Base-by-base conservation (phyloP, 2,329 filamentous ascomycete genomes). In the Xylaria sp. region DNA sequence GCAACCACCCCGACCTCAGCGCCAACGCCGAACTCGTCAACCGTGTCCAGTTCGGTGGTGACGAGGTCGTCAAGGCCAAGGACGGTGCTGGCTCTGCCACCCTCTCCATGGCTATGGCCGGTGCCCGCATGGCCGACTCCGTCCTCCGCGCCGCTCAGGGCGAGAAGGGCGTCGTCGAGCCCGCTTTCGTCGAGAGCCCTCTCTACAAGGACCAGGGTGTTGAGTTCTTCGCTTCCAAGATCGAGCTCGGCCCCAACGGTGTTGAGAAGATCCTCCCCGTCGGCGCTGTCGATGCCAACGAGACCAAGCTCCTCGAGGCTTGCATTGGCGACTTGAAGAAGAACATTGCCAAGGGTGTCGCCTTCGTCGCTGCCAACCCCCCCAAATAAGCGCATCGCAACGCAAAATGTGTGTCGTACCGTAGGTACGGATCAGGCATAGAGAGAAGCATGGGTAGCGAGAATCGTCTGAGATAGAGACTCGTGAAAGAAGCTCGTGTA, bases 31-130 rank as follows among this genome's bases (percentile, higher is more conserved):
- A 84, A 64, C 91, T 97, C 72, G 82, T 97, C 79, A 87, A 92
- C 78, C 92, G 94, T 76, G 94, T 97, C 73, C 93, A 97, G 83
- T 97, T 97, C 77, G 93, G 94, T 78, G 93, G 93, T 83, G 93
- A 97, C 77, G 93, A 97, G 87, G 93, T 97, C 69, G 93, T 97
- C 81, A 86, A 97, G 87, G 94, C 93, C 79, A 97, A 97, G 90
- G 92, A 93, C 75, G 94, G 93, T 78, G 92, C 92, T 73, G 93
- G 93, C 71, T 97, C 92, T 69, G 93, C 93, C 75, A 97, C 93
- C 66, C 90, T 97, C 71, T 97, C 92, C 81, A 99, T 99, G 93
- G 93, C 93, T 73, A 93, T 96, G 86, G 93, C 93, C 68, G 93
- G 93, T 76, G 84, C 84, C 74, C 84, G 85, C 77, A 82, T 87